phyloP scores from a whole-genome alignment of 176 grass and related monocot species.

The Lolium multiflorum region DNA sequence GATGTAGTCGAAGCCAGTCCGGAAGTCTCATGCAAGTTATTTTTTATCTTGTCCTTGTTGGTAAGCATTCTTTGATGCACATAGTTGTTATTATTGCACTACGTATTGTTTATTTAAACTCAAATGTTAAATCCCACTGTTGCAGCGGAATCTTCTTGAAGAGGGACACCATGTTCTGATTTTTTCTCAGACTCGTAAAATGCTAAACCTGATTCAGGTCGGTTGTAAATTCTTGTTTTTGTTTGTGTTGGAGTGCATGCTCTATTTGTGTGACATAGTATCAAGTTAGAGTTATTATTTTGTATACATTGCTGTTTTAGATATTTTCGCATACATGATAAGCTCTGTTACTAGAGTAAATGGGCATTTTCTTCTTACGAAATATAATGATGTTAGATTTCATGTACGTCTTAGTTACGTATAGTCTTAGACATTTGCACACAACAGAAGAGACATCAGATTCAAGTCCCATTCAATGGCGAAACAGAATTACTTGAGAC shows the following conservation, averaged over 20 bases:
- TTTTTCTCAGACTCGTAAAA: conserved; percentile 87
- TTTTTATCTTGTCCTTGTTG: conserved; percentile 85
- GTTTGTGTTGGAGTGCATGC: conserved; percentile 7
- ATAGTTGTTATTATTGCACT: conserved; percentile 18
- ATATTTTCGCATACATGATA: conserved; percentile 2
- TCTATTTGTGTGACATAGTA: neutral
- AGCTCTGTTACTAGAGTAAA: neutral
- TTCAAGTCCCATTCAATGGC: too few relatives aligned
- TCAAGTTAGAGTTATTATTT: conserved; percentile 2
- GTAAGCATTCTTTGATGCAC: conserved; percentile 51
- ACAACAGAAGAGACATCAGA: conserved; percentile 1
- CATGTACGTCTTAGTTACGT: conserved; percentile 13
- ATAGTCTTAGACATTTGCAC: neutral
- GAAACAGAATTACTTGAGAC: neutral
- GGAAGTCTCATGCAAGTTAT: conserved; percentile 89
- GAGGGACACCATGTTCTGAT: conserved; percentile 84
- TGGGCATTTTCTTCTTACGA: neutral
- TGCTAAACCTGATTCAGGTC: conserved; percentile 92
- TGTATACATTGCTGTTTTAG: neutral
- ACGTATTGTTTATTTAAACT: neutral
- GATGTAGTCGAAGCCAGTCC: conserved; percentile 57
- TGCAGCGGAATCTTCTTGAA: conserved; percentile 73
- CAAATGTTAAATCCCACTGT: conserved; percentile 38
- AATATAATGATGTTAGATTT: conserved; percentile 32
- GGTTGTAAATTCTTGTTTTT: conserved; percentile 32